Percentiles rank a stretch among this genome's conserved stretches.
These are phyloP conservation scores for Nepenthes gracilis DNA, from an alignment of 148 eudicot genomes.

Conservation along the genomic window DNA sequence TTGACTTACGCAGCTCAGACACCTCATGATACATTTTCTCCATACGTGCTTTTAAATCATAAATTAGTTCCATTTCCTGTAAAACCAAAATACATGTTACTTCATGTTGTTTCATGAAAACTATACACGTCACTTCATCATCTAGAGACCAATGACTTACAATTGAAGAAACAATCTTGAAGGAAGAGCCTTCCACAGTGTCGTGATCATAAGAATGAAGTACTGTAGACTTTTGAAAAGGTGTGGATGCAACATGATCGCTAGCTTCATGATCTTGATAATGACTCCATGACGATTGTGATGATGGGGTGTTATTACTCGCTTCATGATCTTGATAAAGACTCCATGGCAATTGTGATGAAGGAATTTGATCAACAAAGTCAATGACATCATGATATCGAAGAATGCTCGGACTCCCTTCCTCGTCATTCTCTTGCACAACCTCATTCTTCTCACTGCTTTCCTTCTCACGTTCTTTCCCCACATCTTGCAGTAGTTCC, in stretches of 20 bases:
- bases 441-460: conserved; percentile 14
- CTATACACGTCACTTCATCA: not conserved
- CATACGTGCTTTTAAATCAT: conserved; percentile 57
- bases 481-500: not conserved
- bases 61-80: conserved; percentile 70
- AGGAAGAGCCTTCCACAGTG: conserved; percentile 11
- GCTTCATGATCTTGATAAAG: conserved; percentile 7
- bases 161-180: conserved; percentile 23
- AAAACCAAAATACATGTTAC: not conserved
- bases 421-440: conserved; percentile 6
- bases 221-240: conserved; percentile 14
- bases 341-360: conserved; percentile 22
- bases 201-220: conserved; percentile 18
- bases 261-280: conserved; percentile 23
- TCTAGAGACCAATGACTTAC: conserved; percentile 17
- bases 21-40: conserved; percentile 61
- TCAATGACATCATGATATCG: conserved; percentile 20
- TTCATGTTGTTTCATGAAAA: not conserved
- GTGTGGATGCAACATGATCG: conserved; percentile 21
- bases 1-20: conserved; percentile 44
- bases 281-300: conserved; percentile 21
- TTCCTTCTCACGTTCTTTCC: not conserved
- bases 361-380: conserved; percentile 18
- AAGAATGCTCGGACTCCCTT: conserved; percentile 8
- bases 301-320: conserved; percentile 1